Conservation (phyloP, 1,284 basidiomycete species). For the Sanghuangporus weigelae region DNA sequence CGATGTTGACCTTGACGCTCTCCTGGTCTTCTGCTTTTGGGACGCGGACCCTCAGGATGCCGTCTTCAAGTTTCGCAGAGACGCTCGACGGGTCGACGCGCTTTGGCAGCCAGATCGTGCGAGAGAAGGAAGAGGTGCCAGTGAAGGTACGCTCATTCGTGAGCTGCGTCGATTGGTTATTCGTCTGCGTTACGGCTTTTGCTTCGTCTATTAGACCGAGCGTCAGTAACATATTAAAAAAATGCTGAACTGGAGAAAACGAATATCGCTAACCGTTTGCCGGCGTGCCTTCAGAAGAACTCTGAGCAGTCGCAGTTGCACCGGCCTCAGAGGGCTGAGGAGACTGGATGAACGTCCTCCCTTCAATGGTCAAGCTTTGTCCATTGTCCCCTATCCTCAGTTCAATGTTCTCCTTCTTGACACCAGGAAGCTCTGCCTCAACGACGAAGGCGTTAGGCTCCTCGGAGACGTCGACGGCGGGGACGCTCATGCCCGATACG, state of each 20-base stretch:
- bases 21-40: slow-evolving; percentile 55
- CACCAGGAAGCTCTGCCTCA: slow-evolving; percentile 73
- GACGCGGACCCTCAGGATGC: slow-evolving; percentile 59
- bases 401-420: slow-evolving; percentile 72
- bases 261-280: background rate
- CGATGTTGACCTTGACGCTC: slow-evolving; percentile 33
- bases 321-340: background rate
- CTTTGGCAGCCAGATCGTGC: slow-evolving; percentile 66
- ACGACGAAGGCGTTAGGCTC: slow-evolving; percentile 60
- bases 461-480: slow-evolving; percentile 63
- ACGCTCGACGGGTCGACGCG: slow-evolving; percentile 55
- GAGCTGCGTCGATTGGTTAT: slow-evolving; percentile 40
- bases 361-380: slow-evolving; percentile 66
- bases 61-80: slow-evolving; percentile 60
- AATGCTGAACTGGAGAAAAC: too few species aligned
- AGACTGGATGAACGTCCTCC: slow-evolving; percentile 39
- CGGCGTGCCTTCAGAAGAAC: background rate
- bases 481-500: slow-evolving; percentile 25
- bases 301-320: background rate
- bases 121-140: slow-evolving; percentile 50
- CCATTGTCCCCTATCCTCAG: slow-evolving; percentile 66
- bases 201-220: slow-evolving; percentile 17
- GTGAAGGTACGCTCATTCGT: slow-evolving; percentile 55
- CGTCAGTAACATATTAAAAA: background rate
- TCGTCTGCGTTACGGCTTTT: slow-evolving; percentile 28